A percentile compares a stretch with the other conserved stretches of the same genome.
Conservation (phyloP, 495 filamentous ascomycete genomes). For the Lepidopterella palustris region DNA sequence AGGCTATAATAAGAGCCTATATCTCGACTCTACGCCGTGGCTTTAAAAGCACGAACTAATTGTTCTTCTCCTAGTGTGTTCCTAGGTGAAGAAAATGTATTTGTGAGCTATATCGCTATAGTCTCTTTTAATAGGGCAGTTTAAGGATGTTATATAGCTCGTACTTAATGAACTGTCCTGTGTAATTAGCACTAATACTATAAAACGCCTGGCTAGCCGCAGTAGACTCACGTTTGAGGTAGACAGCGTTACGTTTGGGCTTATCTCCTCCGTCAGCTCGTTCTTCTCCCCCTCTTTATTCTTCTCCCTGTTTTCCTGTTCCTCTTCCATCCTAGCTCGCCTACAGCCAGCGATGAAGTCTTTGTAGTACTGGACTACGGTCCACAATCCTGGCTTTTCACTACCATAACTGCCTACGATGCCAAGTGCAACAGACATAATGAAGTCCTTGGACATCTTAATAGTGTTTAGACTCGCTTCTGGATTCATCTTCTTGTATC, state of each 20-base stretch:
- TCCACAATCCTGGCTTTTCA: slow-evolving; percentile 6
- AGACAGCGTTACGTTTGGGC: slow-evolving; percentile 13
- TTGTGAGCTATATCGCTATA: slow-evolving; percentile 11
- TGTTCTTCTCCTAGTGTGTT: slow-evolving; percentile 11
- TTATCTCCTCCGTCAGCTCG: slow-evolving; percentile 5
- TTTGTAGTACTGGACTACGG: slow-evolving; percentile 10
- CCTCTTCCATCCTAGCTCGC: slow-evolving; percentile 10
- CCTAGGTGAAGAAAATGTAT: slow-evolving; percentile 15
- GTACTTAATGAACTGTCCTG: slow-evolving; percentile 14
- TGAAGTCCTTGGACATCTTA: slow-evolving; percentile 5
- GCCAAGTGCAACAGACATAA: slow-evolving; percentile 4
- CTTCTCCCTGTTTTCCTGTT: slow-evolving; percentile 6
- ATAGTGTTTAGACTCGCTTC: slow-evolving; percentile 4
- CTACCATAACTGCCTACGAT: slow-evolving; percentile 1
- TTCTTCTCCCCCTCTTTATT: slow-evolving; percentile 4
- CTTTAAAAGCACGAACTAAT: slow-evolving; percentile 13
- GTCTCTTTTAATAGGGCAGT: slow-evolving; percentile 8
- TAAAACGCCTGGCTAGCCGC: slow-evolving; percentile 9
- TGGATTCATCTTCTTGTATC: slow-evolving; percentile 9
- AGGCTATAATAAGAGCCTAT: slow-evolving; percentile 7
- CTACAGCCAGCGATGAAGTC: slow-evolving; percentile 10
- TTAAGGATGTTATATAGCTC: slow-evolving; percentile 11
- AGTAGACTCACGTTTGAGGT: slow-evolving; percentile 16
- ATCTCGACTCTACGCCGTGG: slow-evolving; percentile 11
- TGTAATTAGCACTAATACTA: slow-evolving; percentile 13